Conservation (phyloP, 78 protist genomes). For the Guillardia theta region DNA sequence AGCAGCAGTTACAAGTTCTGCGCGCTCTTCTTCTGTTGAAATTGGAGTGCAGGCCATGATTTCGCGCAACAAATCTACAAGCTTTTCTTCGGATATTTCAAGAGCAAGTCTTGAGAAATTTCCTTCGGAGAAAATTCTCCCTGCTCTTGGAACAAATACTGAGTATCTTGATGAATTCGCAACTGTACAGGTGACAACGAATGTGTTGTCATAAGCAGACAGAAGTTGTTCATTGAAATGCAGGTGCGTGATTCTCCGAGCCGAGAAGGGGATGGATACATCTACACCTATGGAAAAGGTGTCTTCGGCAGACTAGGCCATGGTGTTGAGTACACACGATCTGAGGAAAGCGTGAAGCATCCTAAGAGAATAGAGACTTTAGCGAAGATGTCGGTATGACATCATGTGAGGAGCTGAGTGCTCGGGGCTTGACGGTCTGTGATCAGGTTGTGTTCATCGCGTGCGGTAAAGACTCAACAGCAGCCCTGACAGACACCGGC, state of each 20-base stretch:
- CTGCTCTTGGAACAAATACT: not conserved
- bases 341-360: not conserved
- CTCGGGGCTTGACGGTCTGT: no score
- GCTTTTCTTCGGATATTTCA: not conserved
- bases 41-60: not conserved
- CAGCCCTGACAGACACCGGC: slow-evolving; percentile 11
- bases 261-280: not conserved
- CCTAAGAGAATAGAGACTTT: not conserved
- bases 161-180: not conserved
- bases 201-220: no score
- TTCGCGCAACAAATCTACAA: not conserved
- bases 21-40: no score
- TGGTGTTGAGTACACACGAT: not conserved
- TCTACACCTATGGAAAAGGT: not conserved
- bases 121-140: no score
- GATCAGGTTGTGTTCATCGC: no score
- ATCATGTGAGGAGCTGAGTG: no score
- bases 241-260: not conserved
- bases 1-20: no score
- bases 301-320: not conserved
- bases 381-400: not conserved
- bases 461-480: slow-evolving; percentile 1
- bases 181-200: no score
- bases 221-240: not conserved
- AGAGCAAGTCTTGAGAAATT: not conserved